Evolutionary conservation across 2,329 filamentous ascomycete genomes (phyloP), one percentile per base, ranked within the genome.

Genomic region (Fusarium brevicatenulatum): DNA sequence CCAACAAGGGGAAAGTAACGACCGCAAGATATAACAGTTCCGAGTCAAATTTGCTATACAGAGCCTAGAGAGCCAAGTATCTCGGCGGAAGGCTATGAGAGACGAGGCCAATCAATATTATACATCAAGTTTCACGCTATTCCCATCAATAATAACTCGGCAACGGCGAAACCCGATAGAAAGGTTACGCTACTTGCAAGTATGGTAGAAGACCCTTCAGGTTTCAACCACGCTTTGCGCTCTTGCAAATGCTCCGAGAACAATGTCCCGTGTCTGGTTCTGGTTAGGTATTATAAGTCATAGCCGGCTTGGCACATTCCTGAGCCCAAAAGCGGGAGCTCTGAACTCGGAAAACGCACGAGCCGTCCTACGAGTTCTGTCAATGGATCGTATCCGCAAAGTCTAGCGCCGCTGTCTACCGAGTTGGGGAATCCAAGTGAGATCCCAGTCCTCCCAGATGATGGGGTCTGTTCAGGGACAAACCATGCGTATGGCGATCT

Each of bases 231-330:
- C 21, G 12, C 18, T 39, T 44, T 50, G 46, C 44, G 21, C 32
- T 54, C 43, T 55, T 49, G 21, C 13, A 34, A 53, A 50, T 34
- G 32, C 36, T 42, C 52, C 30, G 25, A 37, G 47, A 59, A 57
- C 39, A n/a, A 61, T 50, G 50, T 42, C 63, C 23, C n/a, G 39
- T 39, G 28, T 44, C 53, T 63, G 55, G 47, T 23, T 32, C n/a
- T 52, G 58, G n/a, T 37, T 25, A 25, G 25, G 25, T 40, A 44
- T 44, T 15, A 36, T 49, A 44, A 54, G 32, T 61, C 52, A 63
- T 30, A 50, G 53, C 62, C 47, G 25, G 52, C 70, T 74, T 75
- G 62, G 56, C 66, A 70, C 74, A 76, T 77, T 74, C 74, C 72
- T 60, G 25, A 55, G 55, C 30, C 39, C 46, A 52, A 32, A 63